Conservation (phyloP, 495 filamentous ascomycete genomes). For the Immersiella caudata region DNA sequence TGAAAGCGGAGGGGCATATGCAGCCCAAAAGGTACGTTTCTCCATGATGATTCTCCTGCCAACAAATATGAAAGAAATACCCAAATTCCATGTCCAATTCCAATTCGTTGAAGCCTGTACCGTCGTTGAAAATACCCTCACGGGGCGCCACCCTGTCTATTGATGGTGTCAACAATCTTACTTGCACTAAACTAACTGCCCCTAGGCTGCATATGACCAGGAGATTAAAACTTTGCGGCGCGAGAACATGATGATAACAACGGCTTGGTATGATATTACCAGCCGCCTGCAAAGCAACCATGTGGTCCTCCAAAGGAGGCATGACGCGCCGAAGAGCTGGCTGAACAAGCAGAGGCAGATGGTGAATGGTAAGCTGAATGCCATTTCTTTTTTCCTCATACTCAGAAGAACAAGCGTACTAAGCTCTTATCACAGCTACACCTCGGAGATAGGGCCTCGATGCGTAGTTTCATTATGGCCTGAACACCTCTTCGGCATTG, state of each 20-base stretch:
- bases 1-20: slow-evolving; percentile 46
- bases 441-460: slow-evolving; percentile 50
- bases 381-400: not conserved
- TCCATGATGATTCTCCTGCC: slow-evolving; percentile 7
- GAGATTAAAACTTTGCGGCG: slow-evolving; percentile 71
- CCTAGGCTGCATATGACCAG: slow-evolving; percentile 60
- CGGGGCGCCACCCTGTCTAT: not conserved
- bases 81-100: not conserved
- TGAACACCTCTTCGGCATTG: slow-evolving; percentile 11
- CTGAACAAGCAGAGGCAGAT: slow-evolving; percentile 82
- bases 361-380: slow-evolving; percentile 56
- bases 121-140: not conserved
- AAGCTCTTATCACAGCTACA: slow-evolving; percentile 39
- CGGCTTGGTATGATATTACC: slow-evolving; percentile 90
- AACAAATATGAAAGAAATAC: not conserved
- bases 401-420: not conserved
- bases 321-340: slow-evolving; percentile 85
- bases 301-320: slow-evolving; percentile 71
- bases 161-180: not conserved
- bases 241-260: slow-evolving; percentile 82
- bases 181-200: not conserved
- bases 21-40: slow-evolving; percentile 53
- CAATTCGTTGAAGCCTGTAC: not conserved
- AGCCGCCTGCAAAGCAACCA: slow-evolving; percentile 85
- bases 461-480: slow-evolving; percentile 25